Conservation (phyloP, 2,329 filamentous ascomycete species). For the Xylaria sp. region DNA sequence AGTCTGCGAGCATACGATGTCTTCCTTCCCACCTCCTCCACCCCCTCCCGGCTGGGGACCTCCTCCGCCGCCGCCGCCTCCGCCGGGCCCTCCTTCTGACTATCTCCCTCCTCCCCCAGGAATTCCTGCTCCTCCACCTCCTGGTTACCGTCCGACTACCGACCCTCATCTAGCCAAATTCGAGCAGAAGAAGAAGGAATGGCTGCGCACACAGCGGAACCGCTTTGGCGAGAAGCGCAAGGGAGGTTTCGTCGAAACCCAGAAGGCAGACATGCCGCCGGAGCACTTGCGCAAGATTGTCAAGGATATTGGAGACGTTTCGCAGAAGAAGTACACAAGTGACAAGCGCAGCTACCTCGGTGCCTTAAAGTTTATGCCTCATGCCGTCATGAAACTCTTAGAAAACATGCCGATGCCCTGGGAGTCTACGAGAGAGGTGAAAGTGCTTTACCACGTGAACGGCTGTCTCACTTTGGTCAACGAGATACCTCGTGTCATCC, state of each 20-base stretch:
- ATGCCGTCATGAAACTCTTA: constrained; percentile 94
- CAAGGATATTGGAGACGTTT: constrained; percentile 97
- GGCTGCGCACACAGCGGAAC: constrained; percentile 90
- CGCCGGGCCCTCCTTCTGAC: constrained; percentile 65
- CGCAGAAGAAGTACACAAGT: constrained; percentile 98
- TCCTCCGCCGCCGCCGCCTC: constrained; percentile 64
- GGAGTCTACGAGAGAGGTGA: constrained; percentile 96
- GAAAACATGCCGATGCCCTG: constrained; percentile 99
- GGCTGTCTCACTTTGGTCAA: constrained; percentile 97
- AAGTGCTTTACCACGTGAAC: constrained; percentile 98
- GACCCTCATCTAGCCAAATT: constrained; percentile 93
- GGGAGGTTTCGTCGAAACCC: constrained; percentile 94
- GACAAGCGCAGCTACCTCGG: constrained; percentile 98
- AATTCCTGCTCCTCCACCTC: constrained; percentile 78
- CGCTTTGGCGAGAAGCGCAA: constrained; percentile 97
- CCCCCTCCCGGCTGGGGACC: constrained; percentile 69
- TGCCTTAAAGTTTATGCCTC: constrained; percentile 98
- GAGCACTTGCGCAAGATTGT: constrained; percentile 99
- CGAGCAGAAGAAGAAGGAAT: constrained; percentile 98
- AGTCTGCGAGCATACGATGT: constrained; percentile 55
- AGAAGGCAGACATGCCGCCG: constrained; percentile 98
- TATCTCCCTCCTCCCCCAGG: constrained; percentile 68
- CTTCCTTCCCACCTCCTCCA: constrained; percentile 64
- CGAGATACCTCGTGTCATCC: constrained; percentile 94
- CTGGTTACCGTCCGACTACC: constrained; percentile 82